A percentile compares a stretch with the other conserved stretches of the same genome.
Evolutionary conservation across 306 rosid species (phyloP).

Genomic region (Acacia confusa): DNA sequence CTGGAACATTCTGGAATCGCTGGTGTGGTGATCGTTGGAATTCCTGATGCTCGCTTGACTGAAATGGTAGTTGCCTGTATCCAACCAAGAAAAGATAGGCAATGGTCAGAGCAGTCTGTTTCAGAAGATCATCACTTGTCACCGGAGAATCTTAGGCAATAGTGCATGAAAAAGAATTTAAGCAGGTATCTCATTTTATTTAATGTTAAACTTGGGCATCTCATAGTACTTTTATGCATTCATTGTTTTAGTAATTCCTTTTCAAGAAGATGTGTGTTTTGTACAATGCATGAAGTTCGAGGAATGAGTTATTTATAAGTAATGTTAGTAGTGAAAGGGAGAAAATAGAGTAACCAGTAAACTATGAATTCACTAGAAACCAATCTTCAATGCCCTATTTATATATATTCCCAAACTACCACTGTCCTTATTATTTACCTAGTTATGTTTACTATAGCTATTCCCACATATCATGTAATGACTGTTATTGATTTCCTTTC

Average conservation of each 20-base stretch:
- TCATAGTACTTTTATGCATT: not conserved
- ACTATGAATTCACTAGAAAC: no score
- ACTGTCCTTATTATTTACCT: no score
- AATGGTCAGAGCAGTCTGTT: conserved; percentile 46
- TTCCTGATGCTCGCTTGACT: conserved; percentile 64
- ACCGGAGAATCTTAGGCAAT: conserved; percentile 46
- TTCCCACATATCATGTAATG: not conserved
- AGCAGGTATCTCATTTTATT: conserved; percentile 49
- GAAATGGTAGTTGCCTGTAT: conserved; percentile 77
- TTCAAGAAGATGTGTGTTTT: not conserved
- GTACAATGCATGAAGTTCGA: not conserved
- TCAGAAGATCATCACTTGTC: conserved; percentile 46
- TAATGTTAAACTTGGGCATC: not conserved
- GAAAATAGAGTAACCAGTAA: not conserved
- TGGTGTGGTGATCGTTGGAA: conserved; percentile 63
- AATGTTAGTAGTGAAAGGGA: not conserved
- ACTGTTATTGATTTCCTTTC: conserved; percentile 21
- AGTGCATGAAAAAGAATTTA: conserved; percentile 53
- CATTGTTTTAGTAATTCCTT: not conserved
- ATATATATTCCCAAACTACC: not conserved
- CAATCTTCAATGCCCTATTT: no score
- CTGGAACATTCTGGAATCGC: conserved; percentile 71
- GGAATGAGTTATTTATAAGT: not conserved
- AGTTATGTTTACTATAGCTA: not conserved
- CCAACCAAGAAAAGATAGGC: conserved; percentile 57